phyloP scores from a whole-genome alignment of 78 protist genomes.

The Isochrysis galbana region DNA sequence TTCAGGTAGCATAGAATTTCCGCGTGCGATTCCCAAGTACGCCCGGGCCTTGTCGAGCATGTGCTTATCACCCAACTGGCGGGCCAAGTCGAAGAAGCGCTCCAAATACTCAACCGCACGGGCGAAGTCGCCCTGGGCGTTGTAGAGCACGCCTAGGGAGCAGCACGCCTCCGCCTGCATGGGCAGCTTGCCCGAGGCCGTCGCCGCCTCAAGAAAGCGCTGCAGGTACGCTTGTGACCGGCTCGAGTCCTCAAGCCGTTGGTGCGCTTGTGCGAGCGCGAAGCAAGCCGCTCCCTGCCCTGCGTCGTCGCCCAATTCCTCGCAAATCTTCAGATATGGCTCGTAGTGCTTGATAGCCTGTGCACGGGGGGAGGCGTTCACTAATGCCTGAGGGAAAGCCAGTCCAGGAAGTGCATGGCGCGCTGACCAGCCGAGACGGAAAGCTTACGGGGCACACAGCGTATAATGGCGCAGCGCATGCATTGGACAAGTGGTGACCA shows the following conservation, averaged over 20 bases:
- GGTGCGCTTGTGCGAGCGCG: constrained; percentile 20
- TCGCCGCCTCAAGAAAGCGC: neutral
- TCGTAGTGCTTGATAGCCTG: too few species aligned
- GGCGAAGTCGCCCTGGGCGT: neutral
- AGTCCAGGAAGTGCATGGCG: too few species aligned
- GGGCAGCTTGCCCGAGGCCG: neutral
- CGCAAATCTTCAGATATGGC: neutral
- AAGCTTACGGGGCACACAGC: too few species aligned
- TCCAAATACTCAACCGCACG: neutral
- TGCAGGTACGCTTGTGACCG: neutral
- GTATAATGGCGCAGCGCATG: too few species aligned
- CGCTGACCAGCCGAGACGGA: too few species aligned
- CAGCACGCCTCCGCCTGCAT: constrained; percentile 37
- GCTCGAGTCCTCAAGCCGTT: neutral
- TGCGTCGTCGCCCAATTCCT: neutral
- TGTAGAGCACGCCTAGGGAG: constrained; percentile 9
- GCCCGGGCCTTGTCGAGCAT: constrained; percentile 20
- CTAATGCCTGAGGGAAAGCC: too few species aligned
- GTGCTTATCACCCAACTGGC: neutral
- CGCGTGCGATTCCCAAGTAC: constrained; percentile 16
- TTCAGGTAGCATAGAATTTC: neutral
- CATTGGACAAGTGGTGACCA: too few species aligned
- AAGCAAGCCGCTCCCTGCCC: neutral
- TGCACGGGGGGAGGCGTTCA: too few species aligned
- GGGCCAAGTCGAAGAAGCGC: constrained; percentile 18